Evolutionary conservation across 108 stramenopile species (phyloP), one percentile per base, ranked within the genome.

Genomic region (Schizochytrium sp.): DNA sequence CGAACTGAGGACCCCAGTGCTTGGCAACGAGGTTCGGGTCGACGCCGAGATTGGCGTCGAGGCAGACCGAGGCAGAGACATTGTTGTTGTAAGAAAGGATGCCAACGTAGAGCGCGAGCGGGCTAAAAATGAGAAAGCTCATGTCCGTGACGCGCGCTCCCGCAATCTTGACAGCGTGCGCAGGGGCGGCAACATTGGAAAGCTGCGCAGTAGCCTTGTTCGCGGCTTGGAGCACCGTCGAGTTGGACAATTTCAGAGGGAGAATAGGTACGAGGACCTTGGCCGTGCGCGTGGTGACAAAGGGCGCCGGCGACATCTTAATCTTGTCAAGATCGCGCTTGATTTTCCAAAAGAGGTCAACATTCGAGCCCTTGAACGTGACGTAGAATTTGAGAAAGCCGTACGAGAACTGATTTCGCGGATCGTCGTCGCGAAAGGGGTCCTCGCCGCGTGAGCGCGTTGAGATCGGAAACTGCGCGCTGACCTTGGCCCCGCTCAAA

Each of bases 71-170:
- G 45, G 76, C 76, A 1, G 76, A 83, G 51, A 83, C 48, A 8
- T 34, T 83, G 51, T 53, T 53, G 51, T 83, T 53, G 51, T 83
- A 83, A 6, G 76, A 53, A 12, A 83, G 76, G 25, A 83, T 47
- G 28, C 76, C 76, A 1, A 47, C n/a, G 51, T 83, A 83, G 51
- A 83, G 51, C n/a, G 76, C 51, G 51, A 83, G 76, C 19, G 76
- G 76, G 76, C 76, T 83, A 45, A 53, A 83, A 16, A 83, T n/a
- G 48, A 83, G 51, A 28, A 83, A 83, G n/a, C 76, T 47, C 76
- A 83, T 47, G 51, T 83, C 76, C n/a, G 45, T 83, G 51, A 83
- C 51, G 25, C 28, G 45, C n/a, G 76, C 76, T 8, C 76, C 76
- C 43, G 48, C 76, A 34, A 83, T 53, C 19, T 53, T 83, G 10